A percentile compares a stretch with the other conserved stretches of the same genome.
Evolutionary conservation across 805 yeast genomes (phyloP).

Genomic region (Isabelozyma heimii): DNA sequence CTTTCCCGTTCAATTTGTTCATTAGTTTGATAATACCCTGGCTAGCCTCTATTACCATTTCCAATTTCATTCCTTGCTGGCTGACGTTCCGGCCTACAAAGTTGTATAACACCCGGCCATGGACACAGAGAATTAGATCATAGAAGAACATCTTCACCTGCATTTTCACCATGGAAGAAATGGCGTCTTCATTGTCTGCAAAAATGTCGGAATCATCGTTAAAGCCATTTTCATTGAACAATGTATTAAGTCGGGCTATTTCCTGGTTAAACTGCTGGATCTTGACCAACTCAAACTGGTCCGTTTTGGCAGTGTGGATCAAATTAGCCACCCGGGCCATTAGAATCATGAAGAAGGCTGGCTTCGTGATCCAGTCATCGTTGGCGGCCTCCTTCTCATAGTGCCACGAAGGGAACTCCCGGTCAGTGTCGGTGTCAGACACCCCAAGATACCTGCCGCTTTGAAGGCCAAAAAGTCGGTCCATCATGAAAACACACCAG

Average conservation of each 20-base stretch:
- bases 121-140: conserved; percentile 33
- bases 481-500: conserved; percentile 55
- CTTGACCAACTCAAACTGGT: conserved; percentile 23
- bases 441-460: conserved; percentile 45
- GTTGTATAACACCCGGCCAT: conserved; percentile 32
- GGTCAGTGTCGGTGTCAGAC: conserved; percentile 33
- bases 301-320: conserved; percentile 27
- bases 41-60: conserved; percentile 27
- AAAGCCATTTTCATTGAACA: conserved; percentile 36
- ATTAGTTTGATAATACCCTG: conserved; percentile 27
- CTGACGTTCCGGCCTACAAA: conserved; percentile 30
- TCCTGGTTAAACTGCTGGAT: conserved; percentile 32
- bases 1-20: conserved; percentile 23
- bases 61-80: conserved; percentile 28
- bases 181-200: background rate
- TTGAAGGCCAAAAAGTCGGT: conserved; percentile 51
- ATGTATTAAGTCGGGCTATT: conserved; percentile 21
- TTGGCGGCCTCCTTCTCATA: conserved; percentile 22
- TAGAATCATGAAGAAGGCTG: conserved; percentile 45
- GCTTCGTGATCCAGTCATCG: conserved; percentile 50
- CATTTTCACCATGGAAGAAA: conserved; percentile 22
- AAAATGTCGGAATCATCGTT: conserved; percentile 19
- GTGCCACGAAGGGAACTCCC: conserved; percentile 29
- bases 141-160: conserved; percentile 40
- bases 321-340: conserved; percentile 38